Evolutionary conservation across 345 rosid genomes (phyloP).

Genomic region (Eucalyptus pauciflora): DNA sequence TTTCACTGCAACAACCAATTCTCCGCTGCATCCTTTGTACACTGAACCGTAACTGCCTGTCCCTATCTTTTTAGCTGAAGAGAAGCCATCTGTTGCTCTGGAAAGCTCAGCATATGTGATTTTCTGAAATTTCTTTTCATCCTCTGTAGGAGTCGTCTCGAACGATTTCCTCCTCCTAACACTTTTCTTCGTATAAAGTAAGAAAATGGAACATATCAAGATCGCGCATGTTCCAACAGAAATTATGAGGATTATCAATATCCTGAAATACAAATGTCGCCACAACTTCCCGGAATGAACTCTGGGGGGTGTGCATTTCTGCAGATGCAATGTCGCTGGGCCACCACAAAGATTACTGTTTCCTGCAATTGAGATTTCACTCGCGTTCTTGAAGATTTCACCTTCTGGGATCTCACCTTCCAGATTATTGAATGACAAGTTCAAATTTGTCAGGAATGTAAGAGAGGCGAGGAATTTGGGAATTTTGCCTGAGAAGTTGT

Average conservation of each 20-base stretch:
- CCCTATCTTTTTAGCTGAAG: slow-evolving; percentile 9
- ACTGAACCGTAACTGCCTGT: slow-evolving; percentile 18
- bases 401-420: slow-evolving; percentile 5
- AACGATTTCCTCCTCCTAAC: background rate
- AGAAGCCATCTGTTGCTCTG: slow-evolving; percentile 17
- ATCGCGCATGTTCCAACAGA: background rate
- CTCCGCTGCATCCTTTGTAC: slow-evolving; percentile 3
- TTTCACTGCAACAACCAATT: slow-evolving; percentile 2
- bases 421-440: slow-evolving; percentile 9
- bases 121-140: background rate
- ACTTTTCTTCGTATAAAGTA: background rate
- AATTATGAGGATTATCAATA: background rate
- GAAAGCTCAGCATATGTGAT: slow-evolving; percentile 11
- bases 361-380: slow-evolving; percentile 2
- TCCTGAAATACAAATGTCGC: background rate
- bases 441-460: background rate
- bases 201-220: background rate
- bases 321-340: background rate
- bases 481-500: slow-evolving; percentile 9
- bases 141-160: background rate
- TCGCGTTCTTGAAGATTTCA: background rate
- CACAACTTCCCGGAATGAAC: background rate
- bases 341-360: slow-evolving; percentile 13
- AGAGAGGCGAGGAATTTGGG: slow-evolving; percentile 2
- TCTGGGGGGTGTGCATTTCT: background rate